Percentiles rank a stretch among this genome's conserved stretches.
Conservation (phyloP, 106 monocot genomes). For the Dendrobium nobile region DNA sequence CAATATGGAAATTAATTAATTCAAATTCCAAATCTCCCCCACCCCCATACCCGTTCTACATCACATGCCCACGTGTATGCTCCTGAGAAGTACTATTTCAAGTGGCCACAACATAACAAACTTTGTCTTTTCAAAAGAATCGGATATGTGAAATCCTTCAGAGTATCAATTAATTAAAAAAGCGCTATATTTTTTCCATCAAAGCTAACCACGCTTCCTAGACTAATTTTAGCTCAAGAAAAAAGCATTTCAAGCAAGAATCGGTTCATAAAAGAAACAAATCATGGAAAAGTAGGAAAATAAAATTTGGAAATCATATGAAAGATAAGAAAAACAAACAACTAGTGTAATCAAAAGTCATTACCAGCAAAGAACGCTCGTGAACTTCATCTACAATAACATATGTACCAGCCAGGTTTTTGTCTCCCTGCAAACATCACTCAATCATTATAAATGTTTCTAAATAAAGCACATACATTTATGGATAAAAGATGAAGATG, state of each 20-base stretch:
- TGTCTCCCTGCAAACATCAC: slow-evolving; percentile 54
- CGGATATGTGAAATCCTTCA: background rate
- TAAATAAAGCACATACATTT: background rate
- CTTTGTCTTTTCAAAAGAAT: background rate
- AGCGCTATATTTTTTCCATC: background rate
- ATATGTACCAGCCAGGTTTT: slow-evolving; percentile 66
- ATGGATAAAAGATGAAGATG: background rate
- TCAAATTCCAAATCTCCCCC: too few species aligned
- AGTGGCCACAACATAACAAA: background rate
- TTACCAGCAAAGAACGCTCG: slow-evolving; percentile 91
- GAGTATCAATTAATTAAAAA: background rate
- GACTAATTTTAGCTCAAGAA: background rate
- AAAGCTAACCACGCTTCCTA: background rate
- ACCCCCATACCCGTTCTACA: too few species aligned
- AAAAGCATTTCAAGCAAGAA: background rate
- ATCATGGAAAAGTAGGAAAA: background rate
- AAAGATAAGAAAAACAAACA: background rate
- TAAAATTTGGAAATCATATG: background rate
- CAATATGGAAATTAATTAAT: too few species aligned
- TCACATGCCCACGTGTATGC: background rate
- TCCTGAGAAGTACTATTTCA: background rate
- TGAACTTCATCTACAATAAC: slow-evolving; percentile 99
- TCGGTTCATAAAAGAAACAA: background rate
- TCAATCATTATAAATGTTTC: background rate
- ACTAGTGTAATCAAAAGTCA: background rate